phyloP scores from a whole-genome alignment of 1,284 basidiomycete genomes.

The Takashimella tepidaria region DNA sequence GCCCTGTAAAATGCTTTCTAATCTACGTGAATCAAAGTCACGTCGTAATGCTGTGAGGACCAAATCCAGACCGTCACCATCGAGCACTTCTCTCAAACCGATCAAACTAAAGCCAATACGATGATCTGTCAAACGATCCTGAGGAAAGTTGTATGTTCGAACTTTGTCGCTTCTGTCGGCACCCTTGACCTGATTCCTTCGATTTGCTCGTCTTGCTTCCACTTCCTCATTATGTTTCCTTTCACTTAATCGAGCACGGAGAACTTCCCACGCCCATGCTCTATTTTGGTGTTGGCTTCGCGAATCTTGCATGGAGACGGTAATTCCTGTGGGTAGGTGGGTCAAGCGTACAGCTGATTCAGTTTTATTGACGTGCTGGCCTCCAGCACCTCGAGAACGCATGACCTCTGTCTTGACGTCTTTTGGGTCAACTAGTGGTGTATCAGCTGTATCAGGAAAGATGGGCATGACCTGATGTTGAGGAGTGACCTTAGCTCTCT shows the following conservation, averaged over 20 bases:
- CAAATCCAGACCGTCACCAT: conserved; percentile 64
- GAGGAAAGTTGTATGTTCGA: conserved; percentile 86
- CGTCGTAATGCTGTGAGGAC: conserved; percentile 58
- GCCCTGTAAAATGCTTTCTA: conserved; percentile 61
- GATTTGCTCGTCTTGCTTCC: conserved; percentile 61
- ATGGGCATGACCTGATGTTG: conserved; percentile 50
- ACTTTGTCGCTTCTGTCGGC: conserved; percentile 87
- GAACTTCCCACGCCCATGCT: conserved; percentile 79
- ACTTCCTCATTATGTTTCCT: conserved; percentile 66
- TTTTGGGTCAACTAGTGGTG: conserved; percentile 66
- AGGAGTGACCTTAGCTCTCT: conserved; percentile 17
- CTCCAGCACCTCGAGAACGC: conserved; percentile 90
- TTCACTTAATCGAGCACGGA: conserved; percentile 76
- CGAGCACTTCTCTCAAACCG: conserved; percentile 68
- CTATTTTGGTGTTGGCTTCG: conserved; percentile 92
- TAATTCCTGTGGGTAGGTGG: conserved; percentile 87
- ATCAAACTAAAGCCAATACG: conserved; percentile 71
- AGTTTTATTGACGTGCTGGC: conserved; percentile 98
- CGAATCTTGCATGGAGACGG: conserved; percentile 97
- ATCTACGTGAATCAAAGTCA: conserved; percentile 59
- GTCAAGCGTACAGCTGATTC: conserved; percentile 97
- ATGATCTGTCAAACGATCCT: conserved; percentile 89
- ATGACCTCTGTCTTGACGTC: conserved; percentile 90
- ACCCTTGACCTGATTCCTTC: conserved; percentile 68
- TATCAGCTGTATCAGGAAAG: conserved; percentile 55